Evolutionary conservation across 305 asterid species (phyloP), one percentile per base, ranked within the genome.

Genomic region (Euphrasia arctica): DNA sequence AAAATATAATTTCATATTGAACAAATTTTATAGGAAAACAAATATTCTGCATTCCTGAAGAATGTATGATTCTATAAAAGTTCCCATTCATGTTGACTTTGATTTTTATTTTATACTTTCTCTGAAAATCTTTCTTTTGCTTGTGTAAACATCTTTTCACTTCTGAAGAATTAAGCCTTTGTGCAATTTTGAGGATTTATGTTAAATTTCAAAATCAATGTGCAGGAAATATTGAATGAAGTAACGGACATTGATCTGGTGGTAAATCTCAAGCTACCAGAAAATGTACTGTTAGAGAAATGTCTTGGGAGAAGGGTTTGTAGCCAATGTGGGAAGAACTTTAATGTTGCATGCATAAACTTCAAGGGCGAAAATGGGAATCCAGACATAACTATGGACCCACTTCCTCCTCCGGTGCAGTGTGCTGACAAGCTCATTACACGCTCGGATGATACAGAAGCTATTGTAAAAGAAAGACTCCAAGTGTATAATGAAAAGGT

Each of bases 241-340:
- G 99, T 93, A 63, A 86, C 97, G 4, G 81, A 93, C 74, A 86
- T 90, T 50, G 99, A 93, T 66, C 83, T 93, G 78, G 99, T 90
- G 73, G 95, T 90, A 69, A 90, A 93, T 74, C 94, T 93, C 66
- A 93, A 82, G 88, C 97, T 93, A 58, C 96, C 97, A 50, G 99
- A 93, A 63, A 73, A 65, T 62, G 97, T 93, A 31, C 78, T 93
- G 61, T n/a, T 93, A 42, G 97, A 93, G 80, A 93, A 93, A 81
- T 93, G 99, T 79, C 85, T 93, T 9, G 99, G 97, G 59, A 69
- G 99, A 70, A 90, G 99, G 80, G 79, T 93, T 72, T 93, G 97
- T 77, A 70, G 82, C 65, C 78, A 84, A 81, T 93, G 99, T 61
- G 95, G 97, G 65, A 90, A 93, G 85, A 88, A 86, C 78, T 93